Evolutionary conservation across 345 rosid genomes (phyloP).

Genomic region (Eucalyptus urophylla): DNA sequence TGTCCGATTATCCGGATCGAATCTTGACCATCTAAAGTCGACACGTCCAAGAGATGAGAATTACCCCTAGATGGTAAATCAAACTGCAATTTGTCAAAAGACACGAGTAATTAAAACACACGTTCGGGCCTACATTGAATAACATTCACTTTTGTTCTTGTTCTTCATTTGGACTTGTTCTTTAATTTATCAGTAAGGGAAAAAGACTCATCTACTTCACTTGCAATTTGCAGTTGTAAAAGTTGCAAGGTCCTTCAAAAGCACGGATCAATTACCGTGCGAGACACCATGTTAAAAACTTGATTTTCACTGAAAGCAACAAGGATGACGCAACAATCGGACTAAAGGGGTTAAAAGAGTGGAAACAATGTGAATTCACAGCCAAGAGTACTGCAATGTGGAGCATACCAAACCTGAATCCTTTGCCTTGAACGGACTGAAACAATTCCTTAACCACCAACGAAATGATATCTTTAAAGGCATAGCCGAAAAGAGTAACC

Average conservation of each 20-base stretch:
- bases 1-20: neutral
- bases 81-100: neutral
- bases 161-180: neutral
- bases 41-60: neutral
- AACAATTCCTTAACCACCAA: neutral
- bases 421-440: neutral
- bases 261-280: neutral
- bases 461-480: neutral
- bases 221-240: neutral
- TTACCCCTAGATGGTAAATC: neutral
- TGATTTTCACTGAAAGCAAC: neutral
- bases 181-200: neutral
- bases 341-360: neutral
- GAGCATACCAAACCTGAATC: neutral
- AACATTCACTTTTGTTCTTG: neutral
- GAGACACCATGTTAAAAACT: neutral
- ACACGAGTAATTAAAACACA: neutral
- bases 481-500: neutral
- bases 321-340: neutral
- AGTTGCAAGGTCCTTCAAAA: neutral
- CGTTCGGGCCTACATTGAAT: neutral
- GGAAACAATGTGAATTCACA: neutral
- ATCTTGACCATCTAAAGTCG: neutral
- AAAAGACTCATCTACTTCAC: neutral
- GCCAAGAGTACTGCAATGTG: neutral